Conservation (phyloP, 179 eudicot genomes). For the Silene coronaria region DNA sequence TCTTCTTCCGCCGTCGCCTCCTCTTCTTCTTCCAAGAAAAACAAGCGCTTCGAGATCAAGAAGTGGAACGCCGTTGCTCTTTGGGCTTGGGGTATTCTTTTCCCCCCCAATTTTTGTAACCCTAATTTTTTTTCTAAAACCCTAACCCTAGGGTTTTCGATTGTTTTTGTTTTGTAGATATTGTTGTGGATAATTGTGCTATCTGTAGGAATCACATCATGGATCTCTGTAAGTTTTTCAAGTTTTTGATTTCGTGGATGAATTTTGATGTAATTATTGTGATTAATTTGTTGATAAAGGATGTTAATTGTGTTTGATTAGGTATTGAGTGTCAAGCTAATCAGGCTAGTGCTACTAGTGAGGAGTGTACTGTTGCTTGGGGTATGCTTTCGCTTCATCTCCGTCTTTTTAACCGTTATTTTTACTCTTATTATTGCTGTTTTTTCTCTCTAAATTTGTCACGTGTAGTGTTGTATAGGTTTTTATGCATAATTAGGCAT, state of each 20-base stretch:
- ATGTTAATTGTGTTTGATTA: slow-evolving; percentile 11
- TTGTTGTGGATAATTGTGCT: slow-evolving; percentile 82
- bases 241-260: neutral
- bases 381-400: slow-evolving; percentile 34
- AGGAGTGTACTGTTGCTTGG: slow-evolving; percentile 93
- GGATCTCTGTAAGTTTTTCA: slow-evolving; percentile 55
- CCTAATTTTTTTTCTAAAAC: neutral
- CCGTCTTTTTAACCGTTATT: neutral
- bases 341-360: slow-evolving; percentile 83
- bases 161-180: slow-evolving; percentile 41
- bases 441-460: too few species aligned
- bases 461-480: too few species aligned
- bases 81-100: slow-evolving; percentile 75
- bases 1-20: neutral
- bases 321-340: slow-evolving; percentile 75
- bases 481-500: too few species aligned
- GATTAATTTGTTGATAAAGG: neutral
- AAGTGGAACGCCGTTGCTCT: slow-evolving; percentile 96
- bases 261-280: neutral
- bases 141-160: slow-evolving; percentile 1
- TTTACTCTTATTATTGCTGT: too few species aligned
- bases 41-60: slow-evolving; percentile 78
- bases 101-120: neutral
- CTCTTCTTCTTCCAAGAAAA: slow-evolving; percentile 39
- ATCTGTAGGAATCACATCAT: slow-evolving; percentile 87